A percentile compares a stretch with the other conserved stretches of the same genome.
Conservation (phyloP, 2,329 filamentous ascomycete genomes). For the Capronia epimyces region DNA sequence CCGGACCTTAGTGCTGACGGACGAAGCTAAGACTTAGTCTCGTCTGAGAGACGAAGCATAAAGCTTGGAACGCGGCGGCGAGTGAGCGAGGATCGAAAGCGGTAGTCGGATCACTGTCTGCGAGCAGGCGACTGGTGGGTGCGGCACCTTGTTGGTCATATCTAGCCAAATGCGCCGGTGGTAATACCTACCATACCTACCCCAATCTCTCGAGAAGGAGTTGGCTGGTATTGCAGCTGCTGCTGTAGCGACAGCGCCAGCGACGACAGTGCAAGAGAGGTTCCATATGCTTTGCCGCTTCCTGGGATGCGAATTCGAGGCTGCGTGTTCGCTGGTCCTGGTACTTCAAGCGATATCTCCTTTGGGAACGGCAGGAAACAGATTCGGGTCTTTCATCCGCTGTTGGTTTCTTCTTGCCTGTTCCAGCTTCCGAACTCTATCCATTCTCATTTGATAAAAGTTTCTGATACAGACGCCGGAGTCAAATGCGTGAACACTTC, state of each 20-base stretch:
- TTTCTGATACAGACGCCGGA: conserved; percentile 40
- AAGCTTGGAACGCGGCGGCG: background rate
- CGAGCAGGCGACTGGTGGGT: too few relatives aligned
- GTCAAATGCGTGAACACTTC: background rate
- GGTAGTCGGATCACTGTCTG: too few relatives aligned
- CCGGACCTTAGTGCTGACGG: conserved; percentile 1
- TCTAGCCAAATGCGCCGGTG: too few relatives aligned
- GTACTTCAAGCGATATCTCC: conserved; percentile 37
- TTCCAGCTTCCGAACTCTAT: conserved; percentile 72
- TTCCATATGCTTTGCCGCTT: background rate
- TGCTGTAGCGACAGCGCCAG: too few relatives aligned
- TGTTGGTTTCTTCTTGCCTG: conserved; percentile 75
- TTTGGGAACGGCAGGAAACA: conserved; percentile 81
- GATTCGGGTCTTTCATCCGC: conserved; percentile 67
- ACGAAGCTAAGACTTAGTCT: background rate
- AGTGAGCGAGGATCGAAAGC: background rate
- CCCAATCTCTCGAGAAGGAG: too few relatives aligned
- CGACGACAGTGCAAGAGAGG: too few relatives aligned
- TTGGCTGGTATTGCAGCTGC: too few relatives aligned
- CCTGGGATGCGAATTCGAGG: background rate
- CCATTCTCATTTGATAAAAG: conserved; percentile 80
- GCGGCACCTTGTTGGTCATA: too few relatives aligned
- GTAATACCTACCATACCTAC: too few relatives aligned
- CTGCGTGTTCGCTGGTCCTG: background rate
- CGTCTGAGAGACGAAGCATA: background rate